Base-by-base conservation (phyloP, 2,329 filamentous ascomycete species). In the Leptographium flavum region DNA sequence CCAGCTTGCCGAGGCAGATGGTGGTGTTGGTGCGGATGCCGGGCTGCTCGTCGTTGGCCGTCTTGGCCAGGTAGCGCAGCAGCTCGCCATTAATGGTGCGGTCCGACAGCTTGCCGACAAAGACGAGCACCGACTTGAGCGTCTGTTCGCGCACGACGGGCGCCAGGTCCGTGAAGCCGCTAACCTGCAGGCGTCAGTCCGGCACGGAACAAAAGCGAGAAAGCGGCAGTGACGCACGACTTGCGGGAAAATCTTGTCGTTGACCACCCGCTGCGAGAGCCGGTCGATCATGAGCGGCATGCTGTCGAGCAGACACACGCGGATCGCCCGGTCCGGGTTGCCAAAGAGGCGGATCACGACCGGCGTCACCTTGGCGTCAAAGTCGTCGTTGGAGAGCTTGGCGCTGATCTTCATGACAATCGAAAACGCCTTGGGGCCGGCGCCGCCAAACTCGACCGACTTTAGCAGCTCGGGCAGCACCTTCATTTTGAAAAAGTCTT, bases 401-500 rank as follows among this genome's bases (percentile, higher is more conserved):
- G 79, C 69, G 4, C 87, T 79, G 54, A 98, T 95, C 58, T 94
- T 94, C 69, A 96, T 79, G 35, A 94, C 85, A 2, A 94, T 79
- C 1, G 73, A 67, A 48, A 98, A 84, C 1, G 94, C 88, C 57
- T 94, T 93, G 0, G 90, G 85, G 0, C 92, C 92, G 25, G 92
- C 92, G 11, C 90, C 92, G 8, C 92, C 92, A 60, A 95, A 98
- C 57, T 98, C 92, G n/a, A 96, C 87, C 0, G 88, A 94, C 59
- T 96, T 98, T n/a, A 98, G 72, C 27, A 98, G 68, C 58, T 98
- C 92, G 0, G 92, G 92, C 9, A 98, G 70, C 4, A 98, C 79
- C 58, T 96, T 98, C 73, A 94, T 84, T 59, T 93, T 94, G 70
- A 96, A 94, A 61, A 94, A 98, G 48, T 96, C 92, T 58, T 95